Base-by-base conservation (phyloP, 768 basidiomycete genomes). In the Pleurotus citrinopileatus region DNA sequence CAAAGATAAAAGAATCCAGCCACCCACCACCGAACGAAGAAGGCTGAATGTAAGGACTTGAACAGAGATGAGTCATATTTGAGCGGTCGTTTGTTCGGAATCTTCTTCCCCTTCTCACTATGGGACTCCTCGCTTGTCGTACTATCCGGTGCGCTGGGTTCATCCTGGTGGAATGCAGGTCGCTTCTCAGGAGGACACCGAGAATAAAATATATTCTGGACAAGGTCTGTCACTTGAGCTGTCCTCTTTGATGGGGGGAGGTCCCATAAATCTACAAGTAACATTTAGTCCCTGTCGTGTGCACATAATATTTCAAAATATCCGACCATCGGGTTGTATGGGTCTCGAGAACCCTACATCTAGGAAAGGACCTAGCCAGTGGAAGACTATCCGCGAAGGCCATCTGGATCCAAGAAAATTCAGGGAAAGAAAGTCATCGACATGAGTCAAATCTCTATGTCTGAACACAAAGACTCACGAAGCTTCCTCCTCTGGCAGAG, bases 311-410 rank as follows among this genome's bases (percentile, higher is more conserved):
- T 2, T n/a, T 6, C 22, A 12, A 20, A 4, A 8, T 4, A 60
- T n/a, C 69, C 13, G 32, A 80, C 84, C 84, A 42, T 84, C 82
- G 61, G 76, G 73, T 66, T 81, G 70, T 8, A 84, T 59, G 0
- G 83, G 83, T 46, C 83, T 70, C 9, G 81, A 77, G 60, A 78
- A 86, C 1, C 83, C 83, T 12, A 84, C 82, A 26, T 70, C 67
- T 3, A 85, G 69, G 56, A 86, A 75, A 1, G 82, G 73, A 23
- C 67, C 68, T 6, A 85, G 61, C 83, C 83, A 84, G n/a, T 73
- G 67, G 27, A 81, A 78, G 27, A 78, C 56, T 1, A 83, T 63
- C 28, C 69, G 70, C 6, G 80, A 82, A 19, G 78, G 59, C 61
- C 62, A 70, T 53, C 80, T 81, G 59, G 22, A 19, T 15, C 19